A percentile compares a stretch with the other conserved stretches of the same genome.
These are phyloP conservation scores for Chalciporus chontae DNA, from an alignment of 768 basidiomycete genomes.

Conservation along the genomic window DNA sequence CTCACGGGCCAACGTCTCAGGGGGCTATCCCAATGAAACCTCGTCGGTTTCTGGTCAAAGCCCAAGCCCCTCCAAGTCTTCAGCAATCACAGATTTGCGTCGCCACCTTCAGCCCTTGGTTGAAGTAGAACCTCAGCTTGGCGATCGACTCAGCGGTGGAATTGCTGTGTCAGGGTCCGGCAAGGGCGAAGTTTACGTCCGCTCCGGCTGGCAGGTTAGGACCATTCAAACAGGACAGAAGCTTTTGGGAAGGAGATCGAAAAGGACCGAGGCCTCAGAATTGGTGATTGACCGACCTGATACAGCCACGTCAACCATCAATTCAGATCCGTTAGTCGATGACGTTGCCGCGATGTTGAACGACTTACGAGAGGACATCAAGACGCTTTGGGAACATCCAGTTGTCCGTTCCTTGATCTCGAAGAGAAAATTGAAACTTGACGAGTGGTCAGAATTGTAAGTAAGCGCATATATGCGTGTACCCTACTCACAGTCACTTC, in stretches of 20 bases:
- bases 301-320: constrained; percentile 31
- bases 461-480: constrained; percentile 32
- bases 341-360: constrained; percentile 60
- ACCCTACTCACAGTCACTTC: constrained; percentile 4
- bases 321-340: constrained; percentile 54
- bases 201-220: constrained; percentile 77
- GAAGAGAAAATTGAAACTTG: constrained; percentile 68
- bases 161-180: constrained; percentile 72
- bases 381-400: constrained; percentile 69
- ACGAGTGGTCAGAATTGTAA: constrained; percentile 89
- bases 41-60: constrained; percentile 12
- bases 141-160: constrained; percentile 71
- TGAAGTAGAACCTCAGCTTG: constrained; percentile 59
- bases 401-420: constrained; percentile 65
- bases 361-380: constrained; percentile 59
- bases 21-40: constrained; percentile 4
- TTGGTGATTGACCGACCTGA: constrained; percentile 26
- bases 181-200: constrained; percentile 71
- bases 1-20: constrained; percentile 10
- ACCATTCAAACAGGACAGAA: constrained; percentile 51
- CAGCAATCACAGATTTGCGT: constrained; percentile 51
- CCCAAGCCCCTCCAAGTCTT: constrained; percentile 20
- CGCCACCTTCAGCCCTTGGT: constrained; percentile 58
- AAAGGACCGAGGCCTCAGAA: constrained; percentile 24
- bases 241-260: constrained; percentile 28